Evolutionary conservation across 2,329 filamentous ascomycete species (phyloP).

Genomic region (Fusarium devonianum): DNA sequence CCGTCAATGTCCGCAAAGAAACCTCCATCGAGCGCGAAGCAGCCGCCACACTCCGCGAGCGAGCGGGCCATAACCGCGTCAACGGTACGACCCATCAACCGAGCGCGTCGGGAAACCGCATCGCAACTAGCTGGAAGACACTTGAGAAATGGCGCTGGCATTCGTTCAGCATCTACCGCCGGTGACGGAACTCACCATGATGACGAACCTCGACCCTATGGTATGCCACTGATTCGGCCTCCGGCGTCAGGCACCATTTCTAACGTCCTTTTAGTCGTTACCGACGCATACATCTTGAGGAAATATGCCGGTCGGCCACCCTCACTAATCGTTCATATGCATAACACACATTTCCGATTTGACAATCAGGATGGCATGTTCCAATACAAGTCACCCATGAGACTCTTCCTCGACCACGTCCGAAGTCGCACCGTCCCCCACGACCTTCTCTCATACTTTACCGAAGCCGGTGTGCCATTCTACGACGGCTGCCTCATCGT

Average conservation of each 20-base stretch:
- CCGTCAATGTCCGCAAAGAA: slow-evolving; percentile 65
- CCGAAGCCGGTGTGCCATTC: slow-evolving; percentile 75
- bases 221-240: slow-evolving; percentile 46
- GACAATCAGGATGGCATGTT: slow-evolving; percentile 95
- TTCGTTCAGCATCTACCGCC: slow-evolving; percentile 57
- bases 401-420: slow-evolving; percentile 78
- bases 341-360: slow-evolving; percentile 87
- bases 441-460: slow-evolving; percentile 83
- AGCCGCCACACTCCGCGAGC: slow-evolving; percentile 46
- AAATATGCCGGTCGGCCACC: slow-evolving; percentile 79
- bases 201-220: slow-evolving; percentile 59
- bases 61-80: slow-evolving; percentile 51
- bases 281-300: slow-evolving; percentile 78
- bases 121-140: slow-evolving; percentile 54
- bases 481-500: slow-evolving; percentile 97
- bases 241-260: slow-evolving; percentile 9
- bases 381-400: slow-evolving; percentile 91
- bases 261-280: slow-evolving; percentile 65
- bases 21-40: slow-evolving; percentile 55
- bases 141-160: slow-evolving; percentile 59
- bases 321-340: slow-evolving; percentile 85
- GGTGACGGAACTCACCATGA: slow-evolving; percentile 51
- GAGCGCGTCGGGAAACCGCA: slow-evolving; percentile 64
- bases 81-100: slow-evolving; percentile 60
- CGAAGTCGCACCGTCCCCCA: slow-evolving; percentile 81